Conservation (phyloP, 208 protist genomes). For the Balamuthia mandrillaris region DNA sequence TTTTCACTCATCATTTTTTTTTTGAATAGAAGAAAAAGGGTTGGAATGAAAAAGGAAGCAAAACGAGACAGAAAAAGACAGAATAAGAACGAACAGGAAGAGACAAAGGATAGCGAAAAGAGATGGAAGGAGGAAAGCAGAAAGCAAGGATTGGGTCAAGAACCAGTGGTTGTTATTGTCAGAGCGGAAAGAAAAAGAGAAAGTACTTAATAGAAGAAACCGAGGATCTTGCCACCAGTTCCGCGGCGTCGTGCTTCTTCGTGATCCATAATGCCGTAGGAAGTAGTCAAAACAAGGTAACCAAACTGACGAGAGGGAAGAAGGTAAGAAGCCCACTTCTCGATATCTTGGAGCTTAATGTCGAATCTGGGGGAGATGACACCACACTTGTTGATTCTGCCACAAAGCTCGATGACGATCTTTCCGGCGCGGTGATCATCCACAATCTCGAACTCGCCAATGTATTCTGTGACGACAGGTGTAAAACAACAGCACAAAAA, state of each 20-base stretch:
- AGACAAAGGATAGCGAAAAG: background rate
- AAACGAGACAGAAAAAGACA: background rate
- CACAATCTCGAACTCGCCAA: constrained; percentile 99
- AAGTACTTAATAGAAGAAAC: constrained; percentile 98
- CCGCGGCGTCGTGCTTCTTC: constrained; percentile 96
- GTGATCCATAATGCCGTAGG: constrained; percentile 99
- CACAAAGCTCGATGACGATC: constrained; percentile 99
- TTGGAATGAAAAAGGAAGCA: background rate
- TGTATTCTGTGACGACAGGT: constrained; percentile 86
- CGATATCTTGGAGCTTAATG: constrained; percentile 90
- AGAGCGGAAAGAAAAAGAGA: background rate
- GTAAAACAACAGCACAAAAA: background rate
- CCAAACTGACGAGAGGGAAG: constrained; percentile 99
- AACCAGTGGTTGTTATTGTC: background rate
- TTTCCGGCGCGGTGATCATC: constrained; percentile 99
- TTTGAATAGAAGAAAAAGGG: too few species aligned
- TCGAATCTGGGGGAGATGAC: constrained; percentile 99
- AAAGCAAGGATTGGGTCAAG: background rate
- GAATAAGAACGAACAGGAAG: background rate
- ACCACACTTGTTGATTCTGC: constrained; percentile 99
- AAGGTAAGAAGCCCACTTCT: constrained; percentile 98
- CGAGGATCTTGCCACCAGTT: constrained; percentile 99
- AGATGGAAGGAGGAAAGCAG: background rate
- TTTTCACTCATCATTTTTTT: too few species aligned
- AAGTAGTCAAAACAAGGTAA: constrained; percentile 99